These are phyloP conservation scores for Colletotrichum filicis DNA, from an alignment of 2,329 filamentous ascomycete genomes.

Conservation along the genomic window DNA sequence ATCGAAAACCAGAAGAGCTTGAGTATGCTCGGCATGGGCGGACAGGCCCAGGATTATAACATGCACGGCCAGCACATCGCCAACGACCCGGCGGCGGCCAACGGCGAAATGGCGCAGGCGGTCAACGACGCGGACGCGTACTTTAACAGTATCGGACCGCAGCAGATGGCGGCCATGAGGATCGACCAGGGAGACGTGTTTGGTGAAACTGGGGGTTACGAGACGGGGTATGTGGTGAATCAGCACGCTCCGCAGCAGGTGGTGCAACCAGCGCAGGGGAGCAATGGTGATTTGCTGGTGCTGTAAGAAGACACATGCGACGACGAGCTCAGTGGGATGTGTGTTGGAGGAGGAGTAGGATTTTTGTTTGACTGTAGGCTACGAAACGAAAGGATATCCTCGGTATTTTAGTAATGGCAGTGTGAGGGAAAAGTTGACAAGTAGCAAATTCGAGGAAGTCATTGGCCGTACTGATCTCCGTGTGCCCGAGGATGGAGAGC, in stretches of 20 bases:
- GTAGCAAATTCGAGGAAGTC: background rate
- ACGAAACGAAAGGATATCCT: slow-evolving; percentile 15
- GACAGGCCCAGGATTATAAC: slow-evolving; percentile 62
- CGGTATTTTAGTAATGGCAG: background rate
- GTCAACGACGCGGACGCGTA: slow-evolving; percentile 90
- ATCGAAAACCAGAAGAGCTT: slow-evolving; percentile 69
- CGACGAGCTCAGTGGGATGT: background rate
- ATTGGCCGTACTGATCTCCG: background rate
- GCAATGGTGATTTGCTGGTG: slow-evolving; percentile 78
- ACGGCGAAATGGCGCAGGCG: slow-evolving; percentile 72
- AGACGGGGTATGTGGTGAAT: slow-evolving; percentile 78
- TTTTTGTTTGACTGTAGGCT: slow-evolving; percentile 10
- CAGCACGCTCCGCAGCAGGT: slow-evolving; percentile 83
- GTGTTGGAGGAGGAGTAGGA: background rate
- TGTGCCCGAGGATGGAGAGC: no score
- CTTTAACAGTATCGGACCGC: slow-evolving; percentile 81
- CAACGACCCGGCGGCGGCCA: slow-evolving; percentile 26
- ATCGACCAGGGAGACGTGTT: slow-evolving; percentile 74
- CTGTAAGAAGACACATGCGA: slow-evolving; percentile 55
- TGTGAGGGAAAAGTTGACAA: background rate
- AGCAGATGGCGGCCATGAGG: slow-evolving; percentile 79
- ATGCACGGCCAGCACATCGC: slow-evolving; percentile 48
- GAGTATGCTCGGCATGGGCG: slow-evolving; percentile 66
- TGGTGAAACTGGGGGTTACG: slow-evolving; percentile 65
- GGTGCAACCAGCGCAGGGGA: slow-evolving; percentile 75